Base-by-base conservation (phyloP, 129 eudicot genomes). In the Smallanthus sonchifolius region DNA sequence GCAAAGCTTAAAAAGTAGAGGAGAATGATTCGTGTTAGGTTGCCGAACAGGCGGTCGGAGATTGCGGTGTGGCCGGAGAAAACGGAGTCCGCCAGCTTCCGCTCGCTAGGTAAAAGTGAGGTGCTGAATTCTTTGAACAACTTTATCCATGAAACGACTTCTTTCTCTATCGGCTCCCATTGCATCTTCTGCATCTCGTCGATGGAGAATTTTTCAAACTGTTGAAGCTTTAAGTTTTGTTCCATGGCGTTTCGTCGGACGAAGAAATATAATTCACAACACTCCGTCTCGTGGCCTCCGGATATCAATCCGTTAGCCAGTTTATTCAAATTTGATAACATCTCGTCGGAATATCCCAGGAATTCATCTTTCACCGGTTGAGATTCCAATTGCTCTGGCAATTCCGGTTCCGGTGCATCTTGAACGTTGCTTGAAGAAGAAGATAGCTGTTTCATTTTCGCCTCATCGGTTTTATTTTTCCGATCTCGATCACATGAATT, bases 161-260 rank as follows among this genome's bases (percentile, higher is more conserved):
- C 96, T 55, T 88, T 80, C 78, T 90, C 98, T 15, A 89, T 74
- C 7, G 81, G 32, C n/a, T 92, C 96, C 96, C 98, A 87, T 0
- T 78, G 78, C 89, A 86, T 92, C 75, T 81, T 92, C 59, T 84
- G 92, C 72, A 92, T 70, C 34, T 92, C 98, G 3, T 92, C 98
- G n/a, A 86, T 79, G 65, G 92, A 87, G 44, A 67, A 70, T 43
- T 87, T 92, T 7, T 87, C 95, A 19, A 84, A 86, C 9, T 85
- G 85, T 4, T 69, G 38, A 10, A 70, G 70, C 51, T 86, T 84
- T 28, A 94, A 65, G 17, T 69, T 61, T 4, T 75, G 86, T 30
- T 94, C 97, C 57, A 90, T 37, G 3, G 89, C 91, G 16, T 83
- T 88, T 72, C 96, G 62, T 68, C 98, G 76, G 10, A 79, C 81